Evolutionary conservation across 257 asterid species (phyloP), one percentile per base, ranked within the genome.

Genomic region (Primulina eburnea): DNA sequence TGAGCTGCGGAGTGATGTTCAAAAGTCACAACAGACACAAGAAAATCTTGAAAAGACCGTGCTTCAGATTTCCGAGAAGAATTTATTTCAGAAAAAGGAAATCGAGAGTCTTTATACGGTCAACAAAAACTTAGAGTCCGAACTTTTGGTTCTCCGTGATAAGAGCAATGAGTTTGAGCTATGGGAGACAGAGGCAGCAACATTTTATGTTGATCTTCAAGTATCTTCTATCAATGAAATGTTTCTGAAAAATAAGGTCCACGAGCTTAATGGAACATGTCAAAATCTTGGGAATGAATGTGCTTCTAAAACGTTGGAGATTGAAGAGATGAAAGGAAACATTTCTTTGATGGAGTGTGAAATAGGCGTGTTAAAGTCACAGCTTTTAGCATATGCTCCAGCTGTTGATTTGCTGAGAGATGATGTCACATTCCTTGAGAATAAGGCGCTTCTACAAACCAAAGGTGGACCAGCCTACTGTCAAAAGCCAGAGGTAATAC

Each of bases 101-200:
- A 85, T 89, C 8, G 80, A 80, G 69, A 71, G 78, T 74, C 96
- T 94, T 62, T 71, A 40, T 33, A 75, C 67, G 57, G 87, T 67
- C 33, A 94, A 91, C 61, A 73, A 65, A 50, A 76, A 74, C 64
- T 73, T 94, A 30, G 82, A 81, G 61, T 69, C 88, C 29, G 96
- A 91, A 78, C 70, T 90, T 43, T 84, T 83, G 5, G 88, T 88
- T 71, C 84, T 90, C 47, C 82, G 81, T 74, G 89, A 80, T 16
- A 87, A 77, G 80, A 86, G 73, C 80, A 72, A 73, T 14, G 96
- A 87, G 50, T 82, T 74, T 35, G 95, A 89, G 76, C 83, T 88
- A 34, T 90, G 96, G 96, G 95, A 92, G 82, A 85, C 85, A 7
- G 98, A 92, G 75, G 96, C 97, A 11, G 74, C 95, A 2, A 73